Evolutionary conservation across 441 rosid genomes (phyloP).

Genomic region (Erodium texanum): DNA sequence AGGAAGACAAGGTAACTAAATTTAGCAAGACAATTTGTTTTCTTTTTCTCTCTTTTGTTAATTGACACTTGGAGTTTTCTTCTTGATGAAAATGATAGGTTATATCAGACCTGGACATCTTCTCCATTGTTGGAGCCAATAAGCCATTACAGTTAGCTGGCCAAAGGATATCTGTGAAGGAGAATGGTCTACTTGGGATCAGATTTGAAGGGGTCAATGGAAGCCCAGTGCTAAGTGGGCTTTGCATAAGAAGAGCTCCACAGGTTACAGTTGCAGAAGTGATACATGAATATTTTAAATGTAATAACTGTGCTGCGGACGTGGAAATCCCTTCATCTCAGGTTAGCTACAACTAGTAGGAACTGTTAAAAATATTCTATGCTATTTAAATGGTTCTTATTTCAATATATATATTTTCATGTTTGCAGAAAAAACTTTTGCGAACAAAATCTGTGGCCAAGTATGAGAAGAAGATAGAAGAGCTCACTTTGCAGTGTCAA

Average conservation of each 20-base stretch:
- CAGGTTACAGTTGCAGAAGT: constrained; percentile 35
- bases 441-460: constrained; percentile 59
- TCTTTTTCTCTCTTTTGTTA: background rate
- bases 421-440: constrained; percentile 62
- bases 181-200: constrained; percentile 45
- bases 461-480: constrained; percentile 76
- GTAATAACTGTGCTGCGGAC: constrained; percentile 55
- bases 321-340: constrained; percentile 60
- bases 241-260: constrained; percentile 68
- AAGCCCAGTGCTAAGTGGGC: constrained; percentile 63
- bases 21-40: background rate
- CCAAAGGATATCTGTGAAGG: constrained; percentile 50
- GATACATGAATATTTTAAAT: constrained; percentile 51
- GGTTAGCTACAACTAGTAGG: constrained; percentile 32
- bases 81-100: constrained; percentile 44
- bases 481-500: constrained; percentile 55
- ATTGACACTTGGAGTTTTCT: constrained; percentile 8
- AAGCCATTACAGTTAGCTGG: constrained; percentile 68
- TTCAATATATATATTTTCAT: constrained; percentile 15
- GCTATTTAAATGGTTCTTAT: constrained; percentile 14
- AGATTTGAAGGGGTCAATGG: constrained; percentile 69
- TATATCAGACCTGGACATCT: constrained; percentile 68
- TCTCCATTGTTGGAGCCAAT: constrained; percentile 69
- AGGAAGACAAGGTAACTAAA: constrained; percentile 69
- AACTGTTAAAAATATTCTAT: background rate